phyloP scores from a whole-genome alignment of 768 basidiomycete species.

The Saitozyma sp. region DNA sequence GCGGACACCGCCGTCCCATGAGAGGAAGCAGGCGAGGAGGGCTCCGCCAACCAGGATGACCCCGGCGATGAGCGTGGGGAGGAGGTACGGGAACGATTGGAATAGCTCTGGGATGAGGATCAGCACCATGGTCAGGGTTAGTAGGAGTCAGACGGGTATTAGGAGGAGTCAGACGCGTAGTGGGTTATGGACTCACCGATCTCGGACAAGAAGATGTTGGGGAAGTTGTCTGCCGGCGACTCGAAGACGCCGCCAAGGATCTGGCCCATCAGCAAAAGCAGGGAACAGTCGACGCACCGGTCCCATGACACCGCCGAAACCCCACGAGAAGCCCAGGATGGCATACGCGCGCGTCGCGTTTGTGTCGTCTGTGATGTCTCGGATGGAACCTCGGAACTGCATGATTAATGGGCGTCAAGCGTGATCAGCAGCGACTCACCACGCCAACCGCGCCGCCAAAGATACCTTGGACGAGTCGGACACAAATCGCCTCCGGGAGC shows the following conservation, averaged over 20 bases:
- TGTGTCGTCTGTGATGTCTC: slow-evolving; percentile 76
- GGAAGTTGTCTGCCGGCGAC: slow-evolving; percentile 79
- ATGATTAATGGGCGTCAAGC: background rate
- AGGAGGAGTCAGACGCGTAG: too few species aligned
- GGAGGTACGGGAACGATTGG: slow-evolving; percentile 79
- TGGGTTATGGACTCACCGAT: slow-evolving; percentile 45
- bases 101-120: slow-evolving; percentile 57
- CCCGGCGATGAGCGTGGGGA: slow-evolving; percentile 79
- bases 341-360: slow-evolving; percentile 96
- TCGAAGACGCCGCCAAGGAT: slow-evolving; percentile 56
- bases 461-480: slow-evolving; percentile 85
- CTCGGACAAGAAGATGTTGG: slow-evolving; percentile 64
- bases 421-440: slow-evolving; percentile 54
- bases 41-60: slow-evolving; percentile 77
- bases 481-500: slow-evolving; percentile 72
- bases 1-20: slow-evolving; percentile 83
- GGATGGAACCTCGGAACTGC: slow-evolving; percentile 69
- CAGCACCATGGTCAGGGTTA: background rate
- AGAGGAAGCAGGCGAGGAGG: slow-evolving; percentile 81
- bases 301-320: slow-evolving; percentile 72
- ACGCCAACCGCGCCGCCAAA: slow-evolving; percentile 95
- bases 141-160: too few species aligned
- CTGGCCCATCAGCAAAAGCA: slow-evolving; percentile 59
- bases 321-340: slow-evolving; percentile 95
- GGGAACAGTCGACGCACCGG: slow-evolving; percentile 59